Evolutionary conservation across 1,284 basidiomycete species (phyloP), one percentile per base, ranked within the genome.

Genomic region (Ganoderma meredithae): DNA sequence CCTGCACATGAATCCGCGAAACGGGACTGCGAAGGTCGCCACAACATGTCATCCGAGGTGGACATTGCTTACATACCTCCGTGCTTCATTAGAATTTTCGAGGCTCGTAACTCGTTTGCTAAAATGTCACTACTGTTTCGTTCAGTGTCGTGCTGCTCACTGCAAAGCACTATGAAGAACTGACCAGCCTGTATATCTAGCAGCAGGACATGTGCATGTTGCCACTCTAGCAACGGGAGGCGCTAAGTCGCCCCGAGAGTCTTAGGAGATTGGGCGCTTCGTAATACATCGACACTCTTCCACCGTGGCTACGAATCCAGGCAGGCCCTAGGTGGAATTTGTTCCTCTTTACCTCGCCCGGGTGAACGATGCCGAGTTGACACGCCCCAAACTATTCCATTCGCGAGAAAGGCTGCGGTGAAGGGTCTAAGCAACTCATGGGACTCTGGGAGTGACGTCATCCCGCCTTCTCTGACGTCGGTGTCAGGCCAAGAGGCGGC

Each of bases 401-500:
- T 9, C 9, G 6, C 36, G 9, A 36, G 36, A 36, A 36, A 6
- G 7, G 9, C 36, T 36, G 36, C 7, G 2, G 36, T 1, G 9
- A 1, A 6, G 36, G 36, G 1, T 36, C 9, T 36, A 36, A 31
- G 3, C 36, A 36, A 36, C 7, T 9, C 36, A 31, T 31, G 36
- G 36, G 36, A 36, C 25, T 27, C 19, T 58, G 3, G 44, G 31
- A 47, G 60, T 69, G 70, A 71, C 70, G 70, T 71, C 70, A 69
- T 27, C 25, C 25, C 33, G 40, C 63, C 65, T 62, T 65, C 66
- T 60, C 56, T 72, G 71, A 72, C 71, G 71, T 72, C 68, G 65
- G 33, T 60, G 62, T 64, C 39, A 66, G 59, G 62, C 60, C 60
- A 2, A 19, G 17, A n/a, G 22, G 44, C 17, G 15, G 47, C 53